These are phyloP conservation scores for Bifiguratus adelaidae DNA, from an alignment of 192 early-diverging fungal genomes.

Conservation along the genomic window DNA sequence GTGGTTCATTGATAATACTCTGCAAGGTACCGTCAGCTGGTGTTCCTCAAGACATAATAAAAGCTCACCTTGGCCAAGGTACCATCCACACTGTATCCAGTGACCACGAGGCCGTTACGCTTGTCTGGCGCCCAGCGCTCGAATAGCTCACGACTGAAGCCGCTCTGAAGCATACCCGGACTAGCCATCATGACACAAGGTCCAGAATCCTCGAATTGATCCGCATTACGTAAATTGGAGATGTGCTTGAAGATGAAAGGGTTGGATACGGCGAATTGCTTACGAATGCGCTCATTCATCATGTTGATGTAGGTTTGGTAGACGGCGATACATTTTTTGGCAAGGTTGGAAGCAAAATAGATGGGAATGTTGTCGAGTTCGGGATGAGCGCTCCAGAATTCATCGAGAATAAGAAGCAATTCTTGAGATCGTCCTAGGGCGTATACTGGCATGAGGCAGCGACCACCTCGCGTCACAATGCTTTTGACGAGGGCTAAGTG, in stretches of 20 bases:
- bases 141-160: constrained; percentile 88
- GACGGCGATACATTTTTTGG: constrained; percentile 95
- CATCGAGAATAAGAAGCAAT: constrained; percentile 91
- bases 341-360: constrained; percentile 89
- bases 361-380: constrained; percentile 87
- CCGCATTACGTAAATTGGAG: constrained; percentile 75
- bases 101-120: constrained; percentile 88
- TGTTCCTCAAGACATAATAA: too few relatives aligned
- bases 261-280: constrained; percentile 78
- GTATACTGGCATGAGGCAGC: constrained; percentile 93
- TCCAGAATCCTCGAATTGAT: constrained; percentile 86
- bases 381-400: constrained; percentile 90
- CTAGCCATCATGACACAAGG: constrained; percentile 98
- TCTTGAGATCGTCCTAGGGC: constrained; percentile 97
- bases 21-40: too few relatives aligned
- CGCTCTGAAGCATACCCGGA: constrained; percentile 96
- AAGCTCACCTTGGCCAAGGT: constrained; percentile 71
- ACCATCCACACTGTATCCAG: constrained; percentile 96
- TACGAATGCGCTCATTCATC: constrained; percentile 93
- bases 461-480: constrained; percentile 75
- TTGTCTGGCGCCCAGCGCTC: constrained; percentile 92
- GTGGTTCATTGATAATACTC: constrained; percentile 69
- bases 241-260: constrained; percentile 97
- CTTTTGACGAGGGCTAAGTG: constrained; percentile 57
- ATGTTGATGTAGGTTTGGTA: constrained; percentile 97